Evolutionary conservation across 176 grass and related monocot species (phyloP).

Genomic region (Carex cristatella): DNA sequence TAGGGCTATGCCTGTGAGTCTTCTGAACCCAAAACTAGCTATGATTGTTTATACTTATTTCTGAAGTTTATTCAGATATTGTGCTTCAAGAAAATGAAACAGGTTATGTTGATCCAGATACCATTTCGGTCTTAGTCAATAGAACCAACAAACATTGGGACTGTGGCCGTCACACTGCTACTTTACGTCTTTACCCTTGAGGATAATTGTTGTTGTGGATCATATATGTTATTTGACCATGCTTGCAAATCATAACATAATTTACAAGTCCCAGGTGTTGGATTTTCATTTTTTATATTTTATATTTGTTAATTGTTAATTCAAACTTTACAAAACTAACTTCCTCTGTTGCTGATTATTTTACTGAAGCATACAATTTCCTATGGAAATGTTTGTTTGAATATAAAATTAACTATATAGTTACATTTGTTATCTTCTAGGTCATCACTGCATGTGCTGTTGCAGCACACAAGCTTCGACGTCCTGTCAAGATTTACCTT

Average conservation of each 20-base stretch:
- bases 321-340: neutral
- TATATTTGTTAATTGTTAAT: neutral
- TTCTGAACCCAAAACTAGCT: neutral
- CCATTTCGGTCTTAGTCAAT: too few relatives aligned
- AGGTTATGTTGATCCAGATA: too few relatives aligned
- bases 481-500: conserved; percentile 65
- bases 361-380: neutral
- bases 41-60: neutral
- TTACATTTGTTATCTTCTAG: conserved; percentile 9
- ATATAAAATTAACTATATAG: neutral
- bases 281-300: neutral
- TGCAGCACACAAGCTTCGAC: conserved; percentile 52
- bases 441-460: conserved; percentile 54
- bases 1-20: conserved; percentile 31
- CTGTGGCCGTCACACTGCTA: neutral
- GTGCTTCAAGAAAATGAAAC: neutral
- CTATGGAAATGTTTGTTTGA: neutral
- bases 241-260: neutral
- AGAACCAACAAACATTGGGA: neutral
- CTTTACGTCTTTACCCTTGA: neutral
- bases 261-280: neutral
- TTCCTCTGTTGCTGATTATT: neutral
- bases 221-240: neutral
- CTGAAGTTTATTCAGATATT: neutral
- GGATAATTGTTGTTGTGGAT: neutral